Conservation (phyloP, 805 yeast species). For the Grigorovia transvaalensis region DNA sequence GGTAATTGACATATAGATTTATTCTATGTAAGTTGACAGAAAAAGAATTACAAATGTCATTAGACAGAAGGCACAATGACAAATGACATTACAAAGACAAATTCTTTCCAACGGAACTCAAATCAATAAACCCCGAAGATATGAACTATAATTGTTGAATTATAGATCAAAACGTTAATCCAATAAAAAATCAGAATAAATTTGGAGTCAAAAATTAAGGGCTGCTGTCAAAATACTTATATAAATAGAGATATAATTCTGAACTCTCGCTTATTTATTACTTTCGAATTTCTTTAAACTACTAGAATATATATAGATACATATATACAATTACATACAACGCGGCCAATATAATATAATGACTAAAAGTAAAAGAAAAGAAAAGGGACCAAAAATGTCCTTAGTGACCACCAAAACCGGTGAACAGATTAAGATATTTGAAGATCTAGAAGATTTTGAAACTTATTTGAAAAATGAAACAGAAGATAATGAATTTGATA, state of each 20-base stretch:
- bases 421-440: slow-evolving; percentile 37
- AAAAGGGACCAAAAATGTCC: slow-evolving; percentile 21
- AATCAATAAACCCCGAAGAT: background rate
- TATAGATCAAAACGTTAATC: no score
- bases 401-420: slow-evolving; percentile 23
- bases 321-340: background rate
- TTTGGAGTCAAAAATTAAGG: no score
- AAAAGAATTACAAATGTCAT: no score
- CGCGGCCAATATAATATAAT: slow-evolving; percentile 5
- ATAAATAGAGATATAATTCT: no score
- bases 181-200: no score
- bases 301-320: background rate
- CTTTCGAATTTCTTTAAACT: no score
- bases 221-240: no score
- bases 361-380: slow-evolving; percentile 24
- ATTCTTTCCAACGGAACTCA: background rate
- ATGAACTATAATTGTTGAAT: no score
- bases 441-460: slow-evolving; percentile 53
- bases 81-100: background rate
- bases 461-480: slow-evolving; percentile 58
- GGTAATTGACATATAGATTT: no score
- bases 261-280: no score
- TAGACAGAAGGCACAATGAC: no score
- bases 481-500: slow-evolving; percentile 66
- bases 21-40: no score